Evolutionary conservation across 768 basidiomycete species (phyloP).

Genomic region (Hebeloma cylindrosporum): DNA sequence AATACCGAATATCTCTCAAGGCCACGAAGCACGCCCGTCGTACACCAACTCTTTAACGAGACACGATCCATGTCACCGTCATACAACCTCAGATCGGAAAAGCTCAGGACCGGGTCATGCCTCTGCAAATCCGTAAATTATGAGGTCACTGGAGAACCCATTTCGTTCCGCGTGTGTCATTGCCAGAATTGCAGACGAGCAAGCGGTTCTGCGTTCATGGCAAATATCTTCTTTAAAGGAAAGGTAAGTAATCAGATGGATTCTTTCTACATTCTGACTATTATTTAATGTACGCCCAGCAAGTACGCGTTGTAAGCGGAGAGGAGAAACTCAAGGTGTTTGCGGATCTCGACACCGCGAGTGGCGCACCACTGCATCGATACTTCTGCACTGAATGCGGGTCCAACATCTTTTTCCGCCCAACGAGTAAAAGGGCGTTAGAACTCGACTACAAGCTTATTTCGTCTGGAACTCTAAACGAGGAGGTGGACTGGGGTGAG

Average conservation of each 20-base stretch:
- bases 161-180: slow-evolving; percentile 41
- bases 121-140: slow-evolving; percentile 39
- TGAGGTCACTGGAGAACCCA: slow-evolving; percentile 34
- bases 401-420: slow-evolving; percentile 33
- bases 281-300: slow-evolving; percentile 15
- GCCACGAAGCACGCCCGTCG: not conserved
- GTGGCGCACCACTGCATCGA: slow-evolving; percentile 30
- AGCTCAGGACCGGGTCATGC: slow-evolving; percentile 33
- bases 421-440: slow-evolving; percentile 12
- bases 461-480: slow-evolving; percentile 32
- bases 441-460: slow-evolving; percentile 23
- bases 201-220: slow-evolving; percentile 42
- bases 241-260: slow-evolving; percentile 26
- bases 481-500: slow-evolving; percentile 32
- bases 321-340: slow-evolving; percentile 28
- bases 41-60: not conserved
- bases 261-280: not conserved
- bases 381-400: slow-evolving; percentile 38
- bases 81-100: not conserved
- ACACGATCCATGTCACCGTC: not conserved
- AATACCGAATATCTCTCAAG: too few species aligned
- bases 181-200: slow-evolving; percentile 44
- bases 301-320: slow-evolving; percentile 28
- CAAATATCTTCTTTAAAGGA: slow-evolving; percentile 35
- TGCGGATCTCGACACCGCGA: slow-evolving; percentile 30